A percentile compares a stretch with the other conserved stretches of the same genome.
phyloP scores from a whole-genome alignment of 345 rosid genomes.

The Lenwebbia sp. region DNA sequence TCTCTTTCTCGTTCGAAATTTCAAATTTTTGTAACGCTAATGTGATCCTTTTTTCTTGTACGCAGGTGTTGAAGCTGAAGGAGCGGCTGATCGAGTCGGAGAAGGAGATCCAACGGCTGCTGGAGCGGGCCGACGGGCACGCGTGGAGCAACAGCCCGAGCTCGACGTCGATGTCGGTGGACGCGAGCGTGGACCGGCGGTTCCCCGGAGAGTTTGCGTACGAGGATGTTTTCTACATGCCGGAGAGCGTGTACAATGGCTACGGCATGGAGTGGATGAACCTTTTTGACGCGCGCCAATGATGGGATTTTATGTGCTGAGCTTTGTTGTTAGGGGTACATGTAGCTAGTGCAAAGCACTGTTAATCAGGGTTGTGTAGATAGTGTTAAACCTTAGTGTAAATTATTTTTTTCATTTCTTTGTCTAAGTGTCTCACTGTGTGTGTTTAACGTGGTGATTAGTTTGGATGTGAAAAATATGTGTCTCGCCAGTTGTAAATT shows the following conservation, averaged over 20 bases:
- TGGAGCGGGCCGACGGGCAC: slow-evolving; percentile 23
- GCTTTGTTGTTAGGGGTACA: neutral
- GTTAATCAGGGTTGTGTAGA: neutral
- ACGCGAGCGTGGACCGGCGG: slow-evolving; percentile 4
- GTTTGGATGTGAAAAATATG: neutral
- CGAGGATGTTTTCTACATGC: slow-evolving; percentile 31
- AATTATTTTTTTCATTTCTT: neutral
- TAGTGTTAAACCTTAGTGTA: neutral
- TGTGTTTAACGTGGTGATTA: neutral
- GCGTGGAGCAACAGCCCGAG: slow-evolving; percentile 39
- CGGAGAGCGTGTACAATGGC: slow-evolving; percentile 17
- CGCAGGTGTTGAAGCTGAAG: slow-evolving; percentile 48
- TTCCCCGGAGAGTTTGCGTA: slow-evolving; percentile 30
- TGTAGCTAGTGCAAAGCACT: neutral
- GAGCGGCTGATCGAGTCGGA: slow-evolving; percentile 36
- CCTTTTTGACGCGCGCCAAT: neutral
- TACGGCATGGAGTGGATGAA: slow-evolving; percentile 9
- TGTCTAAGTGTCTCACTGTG: neutral
- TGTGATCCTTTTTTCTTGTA: neutral
- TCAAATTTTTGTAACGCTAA: neutral
- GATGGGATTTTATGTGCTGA: neutral
- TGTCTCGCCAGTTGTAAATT: no score
- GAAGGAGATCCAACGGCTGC: slow-evolving; percentile 36
- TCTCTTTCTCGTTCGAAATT: neutral
- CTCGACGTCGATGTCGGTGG: slow-evolving; percentile 30